Base-by-base conservation (phyloP, 2,329 filamentous ascomycete species). In the Pyricularia pennisetigena region DNA sequence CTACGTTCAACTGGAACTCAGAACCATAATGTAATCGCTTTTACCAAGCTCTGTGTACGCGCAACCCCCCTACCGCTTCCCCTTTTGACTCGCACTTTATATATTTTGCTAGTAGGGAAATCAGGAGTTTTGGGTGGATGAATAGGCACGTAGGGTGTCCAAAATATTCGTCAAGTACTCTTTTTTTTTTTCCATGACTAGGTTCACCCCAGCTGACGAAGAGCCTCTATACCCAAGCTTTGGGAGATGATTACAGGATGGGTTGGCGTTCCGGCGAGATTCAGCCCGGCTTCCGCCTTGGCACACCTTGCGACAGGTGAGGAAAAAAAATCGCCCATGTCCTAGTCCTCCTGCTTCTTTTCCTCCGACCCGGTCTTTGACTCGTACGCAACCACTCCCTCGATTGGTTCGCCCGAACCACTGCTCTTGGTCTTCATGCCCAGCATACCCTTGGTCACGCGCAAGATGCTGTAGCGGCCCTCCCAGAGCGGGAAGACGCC, bases 401-500 rank as follows among this genome's bases (percentile, higher is more conserved):
- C 57, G 57, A 61, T 26, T 1, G 57, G 57, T 8, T 61, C 57
- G 57, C 4, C 23, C n/a, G 24, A 23, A 26, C 5, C 57, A 10
- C 9, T 6, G 23, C 23, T 14, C 57, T 61, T 57, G 20, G 20
- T 26, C 57, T 26, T 26, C 57, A 61, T 61, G 9, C 57, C 57
- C 57, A 54, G 26, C 30, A 57, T 54, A 24, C 35, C 28, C 35
- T 6, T 66, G 10, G 64, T 57, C 8, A 49, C 41, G 32, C 64
- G 35, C 23, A 66, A 8, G 20, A 66, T 66, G 12, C 23, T 66
- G 32, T 26, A 28, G 12, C 93, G 81, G 0, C 93, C 92, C 75
- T 97, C 92, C 77, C 85, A 95, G 1, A 95, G 79, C 7, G 94
- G 94, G 78, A 90, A 97, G 0, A 97, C 57, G 0, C 92, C 92